Evolutionary conservation across 306 rosid species (phyloP).

Genomic region (Rosa lucieae): DNA sequence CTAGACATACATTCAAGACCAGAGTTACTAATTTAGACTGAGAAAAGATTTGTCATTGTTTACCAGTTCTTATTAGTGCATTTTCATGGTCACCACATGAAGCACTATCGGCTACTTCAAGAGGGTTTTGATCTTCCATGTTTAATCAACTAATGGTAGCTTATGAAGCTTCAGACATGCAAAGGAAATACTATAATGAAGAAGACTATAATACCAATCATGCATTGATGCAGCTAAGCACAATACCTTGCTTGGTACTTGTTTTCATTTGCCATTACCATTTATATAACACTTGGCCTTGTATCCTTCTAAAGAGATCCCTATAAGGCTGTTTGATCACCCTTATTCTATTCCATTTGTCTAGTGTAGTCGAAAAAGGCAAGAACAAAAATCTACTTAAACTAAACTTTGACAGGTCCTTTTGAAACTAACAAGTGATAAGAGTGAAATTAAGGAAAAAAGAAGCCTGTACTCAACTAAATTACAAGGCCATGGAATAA

Average conservation of each 20-base stretch:
- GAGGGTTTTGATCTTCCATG: slow-evolving; percentile 53
- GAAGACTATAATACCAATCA: neutral
- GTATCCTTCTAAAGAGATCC: neutral
- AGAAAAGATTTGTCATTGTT: slow-evolving; percentile 10
- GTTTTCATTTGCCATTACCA: neutral
- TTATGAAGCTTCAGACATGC: slow-evolving; percentile 18
- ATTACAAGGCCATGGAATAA: neutral
- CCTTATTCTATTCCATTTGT: neutral
- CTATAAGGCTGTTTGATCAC: neutral
- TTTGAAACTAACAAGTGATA: slow-evolving; percentile 5
- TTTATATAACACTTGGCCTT: neutral
- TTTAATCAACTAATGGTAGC: slow-evolving; percentile 27
- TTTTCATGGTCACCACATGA: slow-evolving; percentile 63
- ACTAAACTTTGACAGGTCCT: neutral
- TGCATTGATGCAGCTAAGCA: neutral
- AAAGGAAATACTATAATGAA: neutral
- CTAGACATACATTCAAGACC: slow-evolving; percentile 16
- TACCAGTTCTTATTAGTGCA: slow-evolving; percentile 55
- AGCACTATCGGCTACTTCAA: slow-evolving; percentile 36
- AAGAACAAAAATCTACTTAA: no score
- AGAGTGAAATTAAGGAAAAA: neutral
- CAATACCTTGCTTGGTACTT: neutral
- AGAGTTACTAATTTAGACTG: slow-evolving; percentile 13
- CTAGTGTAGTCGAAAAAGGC: neutral
- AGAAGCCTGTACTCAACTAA: neutral